Conservation (phyloP, 2,329 filamentous ascomycete species). For the Taxawa tesnikishii region DNA sequence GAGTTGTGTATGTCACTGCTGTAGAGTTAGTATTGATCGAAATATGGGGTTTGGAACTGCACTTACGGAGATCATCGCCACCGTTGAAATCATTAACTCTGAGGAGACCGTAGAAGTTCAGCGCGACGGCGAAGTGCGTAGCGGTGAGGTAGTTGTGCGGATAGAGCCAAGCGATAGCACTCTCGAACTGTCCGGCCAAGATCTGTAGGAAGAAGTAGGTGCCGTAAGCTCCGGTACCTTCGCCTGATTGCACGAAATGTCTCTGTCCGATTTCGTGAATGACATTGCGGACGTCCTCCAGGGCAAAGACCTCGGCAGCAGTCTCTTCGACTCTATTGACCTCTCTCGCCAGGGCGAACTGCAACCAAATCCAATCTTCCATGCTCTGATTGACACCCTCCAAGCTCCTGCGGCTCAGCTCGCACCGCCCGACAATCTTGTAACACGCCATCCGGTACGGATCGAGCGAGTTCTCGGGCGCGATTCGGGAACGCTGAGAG, state of each 20-base stretch:
- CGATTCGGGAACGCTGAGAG: slow-evolving; percentile 70
- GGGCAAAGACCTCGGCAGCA: slow-evolving; percentile 49
- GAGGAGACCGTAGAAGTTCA: slow-evolving; percentile 81
- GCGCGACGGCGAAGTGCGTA: slow-evolving; percentile 83
- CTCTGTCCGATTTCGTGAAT: slow-evolving; percentile 82
- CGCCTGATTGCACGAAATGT: slow-evolving; percentile 75
- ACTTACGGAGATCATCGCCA: slow-evolving; percentile 53
- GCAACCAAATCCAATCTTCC: slow-evolving; percentile 57
- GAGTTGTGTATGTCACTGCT: slow-evolving; percentile 48
- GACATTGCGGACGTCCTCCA: slow-evolving; percentile 61
- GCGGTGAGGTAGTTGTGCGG: slow-evolving; percentile 85
- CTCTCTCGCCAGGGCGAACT: slow-evolving; percentile 51
- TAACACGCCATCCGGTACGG: slow-evolving; percentile 96
- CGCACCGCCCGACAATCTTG: slow-evolving; percentile 81
- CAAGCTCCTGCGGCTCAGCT: slow-evolving; percentile 44
- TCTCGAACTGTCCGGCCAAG: slow-evolving; percentile 84
- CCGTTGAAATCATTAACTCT: slow-evolving; percentile 72
- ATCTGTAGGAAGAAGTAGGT: slow-evolving; percentile 92
- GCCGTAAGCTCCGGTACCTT: slow-evolving; percentile 68
- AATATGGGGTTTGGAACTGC: background rate
- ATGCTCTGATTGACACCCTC: slow-evolving; percentile 47
- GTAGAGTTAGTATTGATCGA: background rate
- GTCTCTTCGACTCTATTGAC: slow-evolving; percentile 48
- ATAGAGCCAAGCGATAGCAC: slow-evolving; percentile 84
- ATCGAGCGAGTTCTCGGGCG: slow-evolving; percentile 76